A percentile compares a stretch with the other conserved stretches of the same genome.
Evolutionary conservation across 345 rosid genomes (phyloP).

Genomic region (Dovyalis caffra): DNA sequence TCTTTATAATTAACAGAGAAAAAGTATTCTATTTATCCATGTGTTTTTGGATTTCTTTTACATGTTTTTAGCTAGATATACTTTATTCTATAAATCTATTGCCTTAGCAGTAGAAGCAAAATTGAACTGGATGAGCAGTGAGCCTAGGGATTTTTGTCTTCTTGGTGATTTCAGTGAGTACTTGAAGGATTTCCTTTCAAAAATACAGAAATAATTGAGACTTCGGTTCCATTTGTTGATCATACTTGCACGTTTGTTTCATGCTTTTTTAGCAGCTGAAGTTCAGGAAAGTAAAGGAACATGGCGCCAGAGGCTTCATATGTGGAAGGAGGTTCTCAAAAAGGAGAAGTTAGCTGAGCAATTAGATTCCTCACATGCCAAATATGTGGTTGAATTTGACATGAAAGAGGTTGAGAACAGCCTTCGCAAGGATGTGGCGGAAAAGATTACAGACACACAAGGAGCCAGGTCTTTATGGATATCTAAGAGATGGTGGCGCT

Average conservation of each 20-base stretch:
- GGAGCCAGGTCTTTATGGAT: slow-evolving; percentile 91
- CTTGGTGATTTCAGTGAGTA: no score
- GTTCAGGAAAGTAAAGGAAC: slow-evolving; percentile 40
- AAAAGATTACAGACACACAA: slow-evolving; percentile 51
- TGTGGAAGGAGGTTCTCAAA: slow-evolving; percentile 68
- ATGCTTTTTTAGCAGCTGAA: slow-evolving; percentile 43
- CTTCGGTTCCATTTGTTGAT: neutral
- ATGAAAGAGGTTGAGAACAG: slow-evolving; percentile 96
- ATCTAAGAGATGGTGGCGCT: slow-evolving; percentile 98
- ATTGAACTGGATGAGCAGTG: no score
- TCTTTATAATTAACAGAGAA: no score
- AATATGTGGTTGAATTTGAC: slow-evolving; percentile 92
- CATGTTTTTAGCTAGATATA: no score
- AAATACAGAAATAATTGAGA: no score
- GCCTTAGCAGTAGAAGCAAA: no score
- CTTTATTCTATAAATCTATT: no score
- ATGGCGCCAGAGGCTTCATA: slow-evolving; percentile 76
- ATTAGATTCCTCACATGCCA: slow-evolving; percentile 56
- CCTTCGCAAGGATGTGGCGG: slow-evolving; percentile 75
- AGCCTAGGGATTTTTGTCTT: no score
- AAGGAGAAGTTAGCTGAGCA: slow-evolving; percentile 69
- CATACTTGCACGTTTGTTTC: slow-evolving; percentile 8
- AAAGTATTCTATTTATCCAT: no score
- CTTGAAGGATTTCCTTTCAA: no score
- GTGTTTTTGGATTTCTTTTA: no score